These are phyloP conservation scores for Aspergillus aculeatinus DNA, from an alignment of 2,329 filamentous ascomycete species.

Conservation along the genomic window DNA sequence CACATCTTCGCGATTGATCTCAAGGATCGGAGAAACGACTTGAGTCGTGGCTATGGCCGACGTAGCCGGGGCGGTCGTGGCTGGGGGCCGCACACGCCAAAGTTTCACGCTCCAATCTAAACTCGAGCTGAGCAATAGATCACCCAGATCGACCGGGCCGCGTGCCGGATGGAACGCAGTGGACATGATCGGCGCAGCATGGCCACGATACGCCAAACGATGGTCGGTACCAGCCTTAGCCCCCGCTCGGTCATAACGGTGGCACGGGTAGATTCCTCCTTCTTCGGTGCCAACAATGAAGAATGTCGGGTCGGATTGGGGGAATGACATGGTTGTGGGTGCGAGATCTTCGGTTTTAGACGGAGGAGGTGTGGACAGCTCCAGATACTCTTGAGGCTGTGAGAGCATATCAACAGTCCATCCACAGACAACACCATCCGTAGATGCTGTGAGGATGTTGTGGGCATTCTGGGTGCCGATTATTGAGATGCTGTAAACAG, in stretches of 20 bases:
- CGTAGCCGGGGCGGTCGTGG: conserved; percentile 40
- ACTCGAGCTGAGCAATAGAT: conserved; percentile 86
- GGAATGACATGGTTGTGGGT: conserved; percentile 92
- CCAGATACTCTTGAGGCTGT: conserved; percentile 90
- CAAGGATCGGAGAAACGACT: conserved; percentile 71
- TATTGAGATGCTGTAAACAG: conserved; percentile 91
- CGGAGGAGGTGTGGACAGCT: conserved; percentile 79
- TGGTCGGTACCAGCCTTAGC: conserved; percentile 94
- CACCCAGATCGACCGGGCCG: conserved; percentile 89
- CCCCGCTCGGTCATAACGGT: conserved; percentile 93
- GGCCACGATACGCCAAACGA: conserved; percentile 82
- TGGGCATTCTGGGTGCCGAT: conserved; percentile 98
- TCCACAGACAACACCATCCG: conserved; percentile 92
- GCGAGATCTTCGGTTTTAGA: conserved; percentile 92
- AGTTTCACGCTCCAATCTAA: conserved; percentile 97
- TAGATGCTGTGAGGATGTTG: conserved; percentile 96
- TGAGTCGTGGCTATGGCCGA: conserved; percentile 44
- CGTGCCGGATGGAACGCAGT: conserved; percentile 92
- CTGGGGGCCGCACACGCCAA: conserved; percentile 75
- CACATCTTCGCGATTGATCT: conserved; percentile 90
- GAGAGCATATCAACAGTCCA: conserved; percentile 99
- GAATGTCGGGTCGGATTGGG: conserved; percentile 91
- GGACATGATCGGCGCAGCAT: conserved; percentile 92
- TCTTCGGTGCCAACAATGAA: conserved; percentile 97
- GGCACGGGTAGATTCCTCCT: conserved; percentile 92